Conservation (phyloP, 1,284 basidiomycete species). For the Irpex sp. region DNA sequence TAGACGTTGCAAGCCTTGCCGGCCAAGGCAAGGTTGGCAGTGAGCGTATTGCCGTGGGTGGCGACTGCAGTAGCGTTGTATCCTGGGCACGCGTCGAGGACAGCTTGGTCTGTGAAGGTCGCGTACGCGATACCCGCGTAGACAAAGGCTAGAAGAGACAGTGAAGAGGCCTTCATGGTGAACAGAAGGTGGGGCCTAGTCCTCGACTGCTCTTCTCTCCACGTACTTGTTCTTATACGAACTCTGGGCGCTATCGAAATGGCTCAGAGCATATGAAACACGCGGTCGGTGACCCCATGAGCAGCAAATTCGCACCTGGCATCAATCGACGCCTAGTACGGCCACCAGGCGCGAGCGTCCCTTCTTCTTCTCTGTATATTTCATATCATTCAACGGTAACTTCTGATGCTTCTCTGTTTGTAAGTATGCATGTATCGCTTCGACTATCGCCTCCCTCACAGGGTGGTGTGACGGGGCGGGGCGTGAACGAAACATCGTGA, state of each 20-base stretch:
- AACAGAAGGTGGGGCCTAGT: neutral
- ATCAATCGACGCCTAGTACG: neutral
- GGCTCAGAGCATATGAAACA: neutral
- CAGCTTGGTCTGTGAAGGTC: constrained; percentile 28
- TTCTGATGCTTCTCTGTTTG: no score
- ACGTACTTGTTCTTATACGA: neutral
- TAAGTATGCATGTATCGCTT: no score
- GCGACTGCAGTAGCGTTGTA: constrained; percentile 43
- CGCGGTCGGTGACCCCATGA: neutral
- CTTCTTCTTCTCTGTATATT: neutral
- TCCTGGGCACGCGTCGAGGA: constrained; percentile 50
- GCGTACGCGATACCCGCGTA: constrained; percentile 7
- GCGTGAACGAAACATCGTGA: no score
- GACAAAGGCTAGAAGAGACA: neutral
- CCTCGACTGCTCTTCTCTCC: neutral
- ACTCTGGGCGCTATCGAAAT: neutral
- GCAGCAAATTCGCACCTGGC: neutral
- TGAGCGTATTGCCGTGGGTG: constrained; percentile 36
- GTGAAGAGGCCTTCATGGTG: constrained; percentile 1
- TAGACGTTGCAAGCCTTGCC: constrained; percentile 61
- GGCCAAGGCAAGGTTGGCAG: constrained; percentile 49
- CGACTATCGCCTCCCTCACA: no score
- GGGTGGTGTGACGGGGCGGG: no score
- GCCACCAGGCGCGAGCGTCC: neutral
- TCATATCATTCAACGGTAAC: no score